Conservation (phyloP, 2,329 filamentous ascomycete species). For the Hymenoscyphus infarciens region DNA sequence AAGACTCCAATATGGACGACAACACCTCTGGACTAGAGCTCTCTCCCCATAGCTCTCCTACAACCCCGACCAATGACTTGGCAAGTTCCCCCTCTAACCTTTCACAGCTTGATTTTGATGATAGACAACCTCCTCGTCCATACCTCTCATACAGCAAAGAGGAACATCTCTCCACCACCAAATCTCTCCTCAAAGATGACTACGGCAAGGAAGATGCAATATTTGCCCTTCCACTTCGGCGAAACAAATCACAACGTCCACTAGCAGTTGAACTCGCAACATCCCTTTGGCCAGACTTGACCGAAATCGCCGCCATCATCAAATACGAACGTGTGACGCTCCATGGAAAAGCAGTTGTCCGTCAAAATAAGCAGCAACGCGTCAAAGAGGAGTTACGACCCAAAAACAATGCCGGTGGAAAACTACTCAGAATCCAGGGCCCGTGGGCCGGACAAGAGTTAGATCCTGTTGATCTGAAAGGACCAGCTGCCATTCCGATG, state of each 20-base stretch:
- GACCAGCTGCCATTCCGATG: constrained; percentile 22
- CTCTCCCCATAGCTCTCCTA: not conserved
- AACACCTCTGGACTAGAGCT: not conserved
- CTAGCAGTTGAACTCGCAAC: constrained; percentile 9
- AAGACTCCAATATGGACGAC: not conserved
- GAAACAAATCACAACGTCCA: constrained; percentile 17
- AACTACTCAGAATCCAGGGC: constrained; percentile 18
- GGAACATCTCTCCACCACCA: constrained; percentile 10
- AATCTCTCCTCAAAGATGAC: constrained; percentile 2
- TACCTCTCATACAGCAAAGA: constrained; percentile 6
- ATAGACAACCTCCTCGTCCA: constrained; percentile 4
- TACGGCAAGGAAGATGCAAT: constrained; percentile 13
- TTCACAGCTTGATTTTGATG: not conserved
- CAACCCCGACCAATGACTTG: not conserved
- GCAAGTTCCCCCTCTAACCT: not conserved
- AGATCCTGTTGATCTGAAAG: constrained; percentile 23
- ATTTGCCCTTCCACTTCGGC: constrained; percentile 14
- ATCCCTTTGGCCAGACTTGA: constrained; percentile 12
- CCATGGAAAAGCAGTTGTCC: constrained; percentile 15
- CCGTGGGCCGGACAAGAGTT: constrained; percentile 22
- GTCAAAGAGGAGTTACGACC: not conserved
- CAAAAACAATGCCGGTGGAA: constrained; percentile 14
- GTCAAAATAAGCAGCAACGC: constrained; percentile 12
- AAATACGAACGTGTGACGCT: constrained; percentile 12
- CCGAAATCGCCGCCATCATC: constrained; percentile 17